These are phyloP conservation scores for Lolium multiflorum DNA, from an alignment of 176 grass and related monocot genomes.

Conservation along the genomic window DNA sequence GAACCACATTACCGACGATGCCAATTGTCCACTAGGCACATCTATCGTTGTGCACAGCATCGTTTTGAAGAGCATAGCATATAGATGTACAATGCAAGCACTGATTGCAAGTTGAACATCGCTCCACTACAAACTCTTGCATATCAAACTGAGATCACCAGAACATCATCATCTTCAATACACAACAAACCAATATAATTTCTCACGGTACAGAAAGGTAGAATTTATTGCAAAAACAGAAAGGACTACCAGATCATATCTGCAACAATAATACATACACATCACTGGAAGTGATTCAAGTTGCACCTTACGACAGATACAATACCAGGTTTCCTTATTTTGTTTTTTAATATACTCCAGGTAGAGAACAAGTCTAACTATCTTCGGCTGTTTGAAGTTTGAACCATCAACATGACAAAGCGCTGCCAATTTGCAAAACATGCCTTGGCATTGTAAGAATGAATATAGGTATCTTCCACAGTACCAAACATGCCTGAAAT, in stretches of 20 bases:
- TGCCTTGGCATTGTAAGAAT: neutral
- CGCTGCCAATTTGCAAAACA: neutral
- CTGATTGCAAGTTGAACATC: too few species aligned
- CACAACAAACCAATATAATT: too few species aligned
- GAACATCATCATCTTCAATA: too few species aligned
- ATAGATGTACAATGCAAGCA: too few species aligned
- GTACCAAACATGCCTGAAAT: slow-evolving; percentile 35
- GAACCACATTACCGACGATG: too few species aligned
- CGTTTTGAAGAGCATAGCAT: too few species aligned
- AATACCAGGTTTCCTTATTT: slow-evolving; percentile 29
- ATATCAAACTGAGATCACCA: too few species aligned
- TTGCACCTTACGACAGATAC: neutral
- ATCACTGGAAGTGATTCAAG: slow-evolving; percentile 8
- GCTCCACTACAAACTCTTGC: too few species aligned
- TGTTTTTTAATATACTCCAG: neutral
- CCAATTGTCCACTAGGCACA: too few species aligned
- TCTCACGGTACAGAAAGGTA: neutral
- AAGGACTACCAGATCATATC: neutral
- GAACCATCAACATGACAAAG: neutral
- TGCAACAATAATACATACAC: slow-evolving; percentile 29
- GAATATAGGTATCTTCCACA: slow-evolving; percentile 8
- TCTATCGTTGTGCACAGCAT: too few species aligned
- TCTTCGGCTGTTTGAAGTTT: neutral
- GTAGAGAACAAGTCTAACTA: neutral
- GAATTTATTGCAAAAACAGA: neutral